phyloP scores from a whole-genome alignment of 2,329 filamentous ascomycete species.

The Fusarium sp. region DNA sequence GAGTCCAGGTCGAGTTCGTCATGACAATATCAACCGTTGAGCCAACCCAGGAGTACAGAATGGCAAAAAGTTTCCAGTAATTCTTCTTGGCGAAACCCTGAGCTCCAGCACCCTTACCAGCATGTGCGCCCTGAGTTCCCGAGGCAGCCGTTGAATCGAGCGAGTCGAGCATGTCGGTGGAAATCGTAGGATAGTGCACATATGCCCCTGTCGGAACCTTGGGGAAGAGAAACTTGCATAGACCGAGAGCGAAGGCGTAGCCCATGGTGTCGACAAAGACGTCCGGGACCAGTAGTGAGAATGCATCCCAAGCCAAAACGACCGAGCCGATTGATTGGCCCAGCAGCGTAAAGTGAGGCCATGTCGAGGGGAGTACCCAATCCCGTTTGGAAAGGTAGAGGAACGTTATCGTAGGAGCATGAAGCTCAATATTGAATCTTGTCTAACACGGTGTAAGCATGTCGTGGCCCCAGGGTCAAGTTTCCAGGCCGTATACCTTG shows the following conservation, averaged over 20 bases:
- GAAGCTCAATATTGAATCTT: conserved; percentile 91
- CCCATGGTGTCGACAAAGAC: conserved; percentile 98
- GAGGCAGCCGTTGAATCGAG: conserved; percentile 70
- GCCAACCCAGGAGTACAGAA: conserved; percentile 83
- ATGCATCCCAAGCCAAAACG: conserved; percentile 89
- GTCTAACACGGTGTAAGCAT: conserved; percentile 57
- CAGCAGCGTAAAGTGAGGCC: conserved; percentile 90
- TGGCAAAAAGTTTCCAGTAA: conserved; percentile 90
- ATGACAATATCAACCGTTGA: conserved; percentile 90
- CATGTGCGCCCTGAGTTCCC: conserved; percentile 79
- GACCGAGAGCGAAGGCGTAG: conserved; percentile 88
- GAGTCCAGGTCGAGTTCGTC: conserved; percentile 97
- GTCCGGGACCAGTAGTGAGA: conserved; percentile 90
- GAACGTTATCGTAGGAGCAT: conserved; percentile 84
- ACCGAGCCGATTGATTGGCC: conserved; percentile 94
- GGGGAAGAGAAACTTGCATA: conserved; percentile 85
- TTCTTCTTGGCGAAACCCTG: conserved; percentile 77
- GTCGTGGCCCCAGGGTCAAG: background rate
- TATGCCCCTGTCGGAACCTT: conserved; percentile 88
- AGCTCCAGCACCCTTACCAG: conserved; percentile 78
- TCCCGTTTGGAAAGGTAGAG: conserved; percentile 89
- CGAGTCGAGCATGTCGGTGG: conserved; percentile 93
- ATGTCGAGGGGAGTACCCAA: conserved; percentile 86
- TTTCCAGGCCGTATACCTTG: conserved; percentile 61
- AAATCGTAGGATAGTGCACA: conserved; percentile 98